Base-by-base conservation (phyloP, 345 rosid species). In the Theobroma cacao region DNA sequence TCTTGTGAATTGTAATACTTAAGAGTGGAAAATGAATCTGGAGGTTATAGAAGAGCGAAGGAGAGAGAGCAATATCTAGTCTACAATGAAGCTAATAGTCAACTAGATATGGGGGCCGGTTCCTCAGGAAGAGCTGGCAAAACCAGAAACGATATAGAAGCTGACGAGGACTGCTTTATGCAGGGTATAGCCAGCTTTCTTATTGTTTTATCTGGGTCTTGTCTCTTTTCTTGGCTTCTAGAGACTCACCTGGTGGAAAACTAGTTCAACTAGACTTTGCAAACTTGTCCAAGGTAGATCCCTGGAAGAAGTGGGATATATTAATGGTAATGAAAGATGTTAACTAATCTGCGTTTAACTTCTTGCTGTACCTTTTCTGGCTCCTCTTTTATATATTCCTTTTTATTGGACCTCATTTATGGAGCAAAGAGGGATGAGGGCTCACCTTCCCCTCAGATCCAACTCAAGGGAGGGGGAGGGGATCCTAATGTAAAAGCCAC, bases 41-140 rank as follows among this genome's bases (percentile, higher is more conserved):
- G 40, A 11, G 14, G 12, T 74, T 22, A 20, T 41, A 12, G 4
- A 58, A 58, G 15, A n/a, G 33, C 1, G 20, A 60, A 56, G 24
- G 38, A n/a, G 15, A n/a, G 15, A 20, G 1, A 73, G 12, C 15
- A 34, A 20, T 28, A 5, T 26, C 28, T 56, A 22, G 45, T 26
- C 28, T 56, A 22, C 33, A 0, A 20, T 20, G 30, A 38, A 33
- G 11, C 28, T 43, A 9, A 77, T n/a, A 41, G 52, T 72, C 71
- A 79, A 79, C 26, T 53, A 34, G 31, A 66, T 48, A 71, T 11
- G 52, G 30, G 62, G 73, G 20, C 77, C 69, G 34, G 20, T 67
- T 45, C 52, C 24, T 60, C 17, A 48, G 22, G 31, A 61, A 62
- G 55, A 69, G 78, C 75, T 79, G 78, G 52, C 79, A 24, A 38